These are phyloP conservation scores for Ilyonectria sp. DNA, from an alignment of 2,329 filamentous ascomycete species.

Conservation along the genomic window DNA sequence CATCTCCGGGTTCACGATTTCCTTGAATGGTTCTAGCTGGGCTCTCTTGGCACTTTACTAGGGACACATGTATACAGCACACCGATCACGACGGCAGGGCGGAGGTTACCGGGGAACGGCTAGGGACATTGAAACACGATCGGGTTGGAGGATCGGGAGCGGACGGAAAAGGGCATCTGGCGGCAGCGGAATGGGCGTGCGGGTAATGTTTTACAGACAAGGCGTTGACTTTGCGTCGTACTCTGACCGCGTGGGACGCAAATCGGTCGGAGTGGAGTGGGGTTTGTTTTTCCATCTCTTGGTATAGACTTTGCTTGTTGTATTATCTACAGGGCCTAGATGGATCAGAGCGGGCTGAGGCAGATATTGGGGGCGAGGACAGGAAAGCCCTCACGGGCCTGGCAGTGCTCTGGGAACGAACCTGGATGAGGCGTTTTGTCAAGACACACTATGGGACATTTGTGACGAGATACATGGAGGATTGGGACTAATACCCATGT, in stretches of 20 bases:
- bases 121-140: constrained; percentile 37
- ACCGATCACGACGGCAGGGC: constrained; percentile 45
- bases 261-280: constrained; percentile 30
- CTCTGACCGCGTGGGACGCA: constrained; percentile 35
- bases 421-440: constrained; percentile 42
- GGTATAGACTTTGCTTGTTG: constrained; percentile 43
- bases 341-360: constrained; percentile 35
- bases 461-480: constrained; percentile 28
- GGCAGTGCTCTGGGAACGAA: constrained; percentile 34
- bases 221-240: constrained; percentile 43
- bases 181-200: constrained; percentile 38
- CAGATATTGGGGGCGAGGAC: constrained; percentile 19
- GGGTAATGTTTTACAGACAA: constrained; percentile 45
- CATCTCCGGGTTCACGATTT: constrained; percentile 45
- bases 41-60: constrained; percentile 31
- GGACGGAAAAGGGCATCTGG: constrained; percentile 33
- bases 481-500: constrained; percentile 34
- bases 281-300: constrained; percentile 38
- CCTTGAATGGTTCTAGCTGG: constrained; percentile 35
- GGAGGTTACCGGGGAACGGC: constrained; percentile 38
- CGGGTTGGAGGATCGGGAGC: constrained; percentile 34
- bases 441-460: constrained; percentile 33
- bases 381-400: constrained; percentile 45
- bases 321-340: constrained; percentile 42
- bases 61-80: constrained; percentile 35